Conservation (phyloP, 2,329 filamentous ascomycete genomes). For the Arthrobotrys entomopaga region DNA sequence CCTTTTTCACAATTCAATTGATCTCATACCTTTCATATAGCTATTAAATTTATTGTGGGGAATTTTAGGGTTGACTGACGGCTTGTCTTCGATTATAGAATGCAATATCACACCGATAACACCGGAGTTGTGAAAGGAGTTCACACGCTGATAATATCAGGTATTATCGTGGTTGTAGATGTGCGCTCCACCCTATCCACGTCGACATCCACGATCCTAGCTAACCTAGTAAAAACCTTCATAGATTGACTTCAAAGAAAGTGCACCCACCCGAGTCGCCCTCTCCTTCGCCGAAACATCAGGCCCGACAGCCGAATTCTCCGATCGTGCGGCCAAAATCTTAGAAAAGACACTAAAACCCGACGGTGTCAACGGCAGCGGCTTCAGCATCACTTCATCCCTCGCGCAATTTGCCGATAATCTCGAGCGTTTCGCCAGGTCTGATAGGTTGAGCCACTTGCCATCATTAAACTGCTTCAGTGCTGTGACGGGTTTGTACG, state of each 20-base stretch:
- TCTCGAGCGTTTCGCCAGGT: conserved; percentile 73
- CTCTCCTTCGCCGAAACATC: conserved; percentile 72
- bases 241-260: conserved; percentile 69
- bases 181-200: conserved; percentile 31
- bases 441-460: conserved; percentile 77
- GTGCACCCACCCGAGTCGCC: conserved; percentile 71
- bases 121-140: conserved; percentile 64
- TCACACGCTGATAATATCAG: conserved; percentile 71
- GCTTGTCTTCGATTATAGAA: conserved; percentile 57
- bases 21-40: too few relatives aligned
- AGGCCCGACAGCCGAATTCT: conserved; percentile 70
- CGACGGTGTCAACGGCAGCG: conserved; percentile 68
- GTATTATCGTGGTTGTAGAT: conserved; percentile 71
- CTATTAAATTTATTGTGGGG: too few relatives aligned
- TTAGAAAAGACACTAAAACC: conserved; percentile 71
- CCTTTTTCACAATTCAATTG: neutral
- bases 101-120: conserved; percentile 72
- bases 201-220: neutral
- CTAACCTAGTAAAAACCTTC: conserved; percentile 9
- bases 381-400: conserved; percentile 72
- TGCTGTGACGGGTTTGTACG: conserved; percentile 77
- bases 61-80: conserved; percentile 46
- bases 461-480: conserved; percentile 79
- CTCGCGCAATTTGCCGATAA: conserved; percentile 77
- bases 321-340: conserved; percentile 72